phyloP scores from a whole-genome alignment of 75 land plant species.

The Pinus albicaulis region DNA sequence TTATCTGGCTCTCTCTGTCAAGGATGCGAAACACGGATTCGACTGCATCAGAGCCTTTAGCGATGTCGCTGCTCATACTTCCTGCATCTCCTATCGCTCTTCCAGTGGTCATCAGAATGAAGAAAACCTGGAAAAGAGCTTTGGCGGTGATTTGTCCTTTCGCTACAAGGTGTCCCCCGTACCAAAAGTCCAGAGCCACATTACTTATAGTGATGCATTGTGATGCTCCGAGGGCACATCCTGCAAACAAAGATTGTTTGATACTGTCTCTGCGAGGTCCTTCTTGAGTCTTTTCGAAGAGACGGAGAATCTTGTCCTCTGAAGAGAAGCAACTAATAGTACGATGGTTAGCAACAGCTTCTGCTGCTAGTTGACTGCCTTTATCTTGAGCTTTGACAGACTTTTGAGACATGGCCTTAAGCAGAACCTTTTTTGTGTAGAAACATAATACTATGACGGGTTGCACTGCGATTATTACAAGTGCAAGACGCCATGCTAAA shows the following conservation, averaged over 20 bases:
- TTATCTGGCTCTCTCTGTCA: conserved; percentile 51
- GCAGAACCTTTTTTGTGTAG: conserved; percentile 49
- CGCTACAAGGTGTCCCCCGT: conserved; percentile 58
- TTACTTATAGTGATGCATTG: conserved; percentile 40
- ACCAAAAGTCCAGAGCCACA: conserved; percentile 80
- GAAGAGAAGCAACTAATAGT: conserved; percentile 78
- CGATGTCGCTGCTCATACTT: conserved; percentile 74
- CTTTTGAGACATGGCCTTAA: conserved; percentile 50
- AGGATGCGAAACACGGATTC: conserved; percentile 62
- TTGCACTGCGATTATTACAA: conserved; percentile 80
- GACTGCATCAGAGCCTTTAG: conserved; percentile 61
- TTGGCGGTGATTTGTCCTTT: conserved; percentile 34
- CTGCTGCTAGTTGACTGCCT: conserved; percentile 69
- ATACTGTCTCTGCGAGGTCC: conserved; percentile 35
- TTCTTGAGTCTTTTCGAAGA: conserved; percentile 45
- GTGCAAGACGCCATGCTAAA: conserved; percentile 75
- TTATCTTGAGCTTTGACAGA: conserved; percentile 55
- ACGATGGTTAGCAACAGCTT: conserved; percentile 75
- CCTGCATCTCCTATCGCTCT: conserved; percentile 82
- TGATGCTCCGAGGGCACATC: conserved; percentile 53
- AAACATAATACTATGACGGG: conserved; percentile 64
- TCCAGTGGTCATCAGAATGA: conserved; percentile 78
- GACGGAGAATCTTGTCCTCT: conserved; percentile 44
- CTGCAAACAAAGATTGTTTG: conserved; percentile 62
- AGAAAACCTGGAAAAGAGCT: conserved; percentile 63